phyloP scores from a whole-genome alignment of 2,329 filamentous ascomycete species.

The Amesomyces nigricolor region DNA sequence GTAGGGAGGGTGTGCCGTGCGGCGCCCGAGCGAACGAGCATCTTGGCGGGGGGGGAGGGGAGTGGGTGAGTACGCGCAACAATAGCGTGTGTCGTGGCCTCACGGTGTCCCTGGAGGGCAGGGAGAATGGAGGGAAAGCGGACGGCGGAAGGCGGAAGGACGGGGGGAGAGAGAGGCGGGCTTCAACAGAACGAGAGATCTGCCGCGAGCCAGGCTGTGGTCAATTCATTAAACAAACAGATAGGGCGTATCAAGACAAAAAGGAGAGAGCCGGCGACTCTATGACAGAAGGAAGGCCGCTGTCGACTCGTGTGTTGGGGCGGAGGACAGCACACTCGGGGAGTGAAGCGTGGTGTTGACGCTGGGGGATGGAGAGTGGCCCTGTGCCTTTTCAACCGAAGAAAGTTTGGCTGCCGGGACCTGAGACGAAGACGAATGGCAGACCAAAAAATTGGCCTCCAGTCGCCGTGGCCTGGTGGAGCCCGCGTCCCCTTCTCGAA shows the following conservation, averaged over 20 bases:
- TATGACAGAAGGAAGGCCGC: conserved; percentile 5
- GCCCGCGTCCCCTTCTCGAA: background rate
- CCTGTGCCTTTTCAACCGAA: background rate
- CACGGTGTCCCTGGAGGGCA: background rate
- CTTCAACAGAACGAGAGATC: conserved; percentile 6
- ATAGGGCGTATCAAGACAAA: background rate
- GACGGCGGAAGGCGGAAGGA: background rate
- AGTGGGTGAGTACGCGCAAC: background rate
- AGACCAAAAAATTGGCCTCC: conserved; percentile 10
- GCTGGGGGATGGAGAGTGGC: background rate
- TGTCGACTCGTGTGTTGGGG: conserved; percentile 2
- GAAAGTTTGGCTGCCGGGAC: background rate
- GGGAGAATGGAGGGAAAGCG: background rate
- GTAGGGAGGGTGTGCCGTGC: conserved; percentile 27
- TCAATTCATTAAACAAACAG: conserved; percentile 17
- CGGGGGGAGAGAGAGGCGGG: background rate
- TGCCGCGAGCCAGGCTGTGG: background rate
- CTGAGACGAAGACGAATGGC: background rate
- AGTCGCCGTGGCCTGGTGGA: background rate
- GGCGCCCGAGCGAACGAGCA: conserved; percentile 31
- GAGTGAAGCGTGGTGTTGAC: background rate
- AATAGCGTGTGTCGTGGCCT: background rate
- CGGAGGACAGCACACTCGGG: background rate
- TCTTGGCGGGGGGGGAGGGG: conserved; percentile 17
- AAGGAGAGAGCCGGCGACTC: conserved; percentile 6